Evolutionary conservation across 2,329 filamentous ascomycete species (phyloP).

Genomic region (Parafenestella ontariensis): DNA sequence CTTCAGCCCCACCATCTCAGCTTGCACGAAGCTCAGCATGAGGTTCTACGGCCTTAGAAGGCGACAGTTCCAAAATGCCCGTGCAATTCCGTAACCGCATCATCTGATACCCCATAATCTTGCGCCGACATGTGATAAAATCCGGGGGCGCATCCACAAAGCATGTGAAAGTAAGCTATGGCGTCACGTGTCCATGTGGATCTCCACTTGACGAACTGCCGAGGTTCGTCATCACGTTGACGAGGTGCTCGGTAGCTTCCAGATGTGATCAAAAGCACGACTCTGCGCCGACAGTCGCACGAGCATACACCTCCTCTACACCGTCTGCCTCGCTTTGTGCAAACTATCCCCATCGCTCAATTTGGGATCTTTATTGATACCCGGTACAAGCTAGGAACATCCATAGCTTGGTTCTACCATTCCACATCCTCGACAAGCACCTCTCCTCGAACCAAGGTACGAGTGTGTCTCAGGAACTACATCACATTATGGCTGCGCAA

Average conservation of each 20-base stretch:
- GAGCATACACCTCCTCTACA: constrained; percentile 7
- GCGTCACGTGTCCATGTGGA: not conserved
- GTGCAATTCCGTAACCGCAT: not conserved
- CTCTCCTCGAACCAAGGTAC: constrained; percentile 8
- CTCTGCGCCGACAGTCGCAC: constrained; percentile 6
- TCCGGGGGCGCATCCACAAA: not conserved
- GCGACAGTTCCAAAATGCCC: not conserved
- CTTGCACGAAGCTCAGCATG: not conserved
- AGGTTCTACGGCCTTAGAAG: not conserved
- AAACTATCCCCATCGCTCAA: constrained; percentile 4
- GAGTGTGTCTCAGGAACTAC: constrained; percentile 1
- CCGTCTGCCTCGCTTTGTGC: too few species aligned
- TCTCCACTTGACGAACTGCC: not conserved
- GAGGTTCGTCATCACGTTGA: constrained; percentile 15
- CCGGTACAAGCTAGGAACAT: constrained; percentile 8
- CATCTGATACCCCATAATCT: not conserved
- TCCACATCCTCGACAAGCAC: constrained; percentile 9
- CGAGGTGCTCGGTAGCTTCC: constrained; percentile 10
- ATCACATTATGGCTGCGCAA: constrained; percentile 47
- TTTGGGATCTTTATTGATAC: constrained; percentile 27
- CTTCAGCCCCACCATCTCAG: not conserved
- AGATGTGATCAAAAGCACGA: constrained; percentile 16
- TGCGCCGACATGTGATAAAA: not conserved
- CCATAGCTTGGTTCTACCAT: constrained; percentile 3
- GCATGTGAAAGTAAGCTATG: not conserved